phyloP scores from a whole-genome alignment of 2,329 filamentous ascomycete species.

The Sphaerostilbella broomeana region DNA sequence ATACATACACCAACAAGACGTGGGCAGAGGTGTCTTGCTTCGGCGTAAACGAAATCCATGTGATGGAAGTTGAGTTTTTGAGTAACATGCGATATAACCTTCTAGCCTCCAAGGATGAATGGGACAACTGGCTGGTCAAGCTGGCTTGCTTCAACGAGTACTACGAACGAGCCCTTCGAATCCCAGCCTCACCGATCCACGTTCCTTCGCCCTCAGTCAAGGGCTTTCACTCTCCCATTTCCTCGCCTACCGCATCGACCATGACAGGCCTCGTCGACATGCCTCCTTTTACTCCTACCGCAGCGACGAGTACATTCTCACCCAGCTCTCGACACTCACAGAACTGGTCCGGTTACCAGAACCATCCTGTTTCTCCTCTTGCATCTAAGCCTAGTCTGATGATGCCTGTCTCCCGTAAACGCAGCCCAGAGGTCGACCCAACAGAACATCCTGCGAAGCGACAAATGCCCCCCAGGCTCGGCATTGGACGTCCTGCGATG shows the following conservation, averaged over 20 bases:
- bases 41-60: constrained; percentile 87
- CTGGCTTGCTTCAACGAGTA: constrained; percentile 77
- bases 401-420: constrained; percentile 39
- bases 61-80: constrained; percentile 99
- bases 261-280: constrained; percentile 24
- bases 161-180: constrained; percentile 61
- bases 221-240: constrained; percentile 39
- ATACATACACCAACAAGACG: constrained; percentile 98
- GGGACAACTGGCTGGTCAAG: constrained; percentile 80
- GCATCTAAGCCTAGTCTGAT: constrained; percentile 40
- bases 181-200: constrained; percentile 35
- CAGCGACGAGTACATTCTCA: constrained; percentile 35
- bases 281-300: constrained; percentile 29
- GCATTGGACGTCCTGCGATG: constrained; percentile 15
- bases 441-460: constrained; percentile 52
- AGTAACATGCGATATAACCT: constrained; percentile 97
- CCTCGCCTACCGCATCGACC: constrained; percentile 40
- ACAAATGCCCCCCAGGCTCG: constrained; percentile 23
- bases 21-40: constrained; percentile 98
- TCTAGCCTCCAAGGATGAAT: constrained; percentile 77
- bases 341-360: constrained; percentile 34
- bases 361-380: constrained; percentile 41
- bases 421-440: constrained; percentile 43
- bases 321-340: constrained; percentile 30
- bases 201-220: constrained; percentile 35